Evolutionary conservation across 805 yeast species (phyloP), one percentile per base, ranked within the genome.

Genomic region (Lipomyces mesembrius): DNA sequence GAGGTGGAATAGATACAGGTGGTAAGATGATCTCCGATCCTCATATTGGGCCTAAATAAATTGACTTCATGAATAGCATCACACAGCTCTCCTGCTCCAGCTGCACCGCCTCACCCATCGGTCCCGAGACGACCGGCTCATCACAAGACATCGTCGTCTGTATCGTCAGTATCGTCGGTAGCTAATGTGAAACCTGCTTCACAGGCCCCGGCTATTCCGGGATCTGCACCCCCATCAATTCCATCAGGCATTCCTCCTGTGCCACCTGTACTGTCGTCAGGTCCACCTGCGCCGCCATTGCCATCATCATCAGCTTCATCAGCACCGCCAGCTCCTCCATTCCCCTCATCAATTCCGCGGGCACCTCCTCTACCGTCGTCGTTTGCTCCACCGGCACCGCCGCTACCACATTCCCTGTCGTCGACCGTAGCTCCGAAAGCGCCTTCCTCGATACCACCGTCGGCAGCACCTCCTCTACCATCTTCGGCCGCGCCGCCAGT

Each of bases 1-100:
- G 82, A 49, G 79, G 79, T 17, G 75, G 76, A 2, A 64, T 74
- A 35, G 72, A 70, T 17, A 65, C 74, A 17, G 74, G 75, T 17
- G 74, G 71, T 61, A 67, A 37, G 58, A 49, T n/a, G 35, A 27
- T 60, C 14, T 39, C 22, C 6, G 12, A 14, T 49, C 27, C 20
- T 12, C 9, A 39, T 25, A 20, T 3, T 46, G 29, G 25, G 29
- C n/a, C 39, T 34, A 14, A 25, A 20, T 14, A 54, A 5, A 20
- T 54, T 34, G 32, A 51, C 34, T 12, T 29, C 32, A n/a, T n/a
- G 7, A n/a, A n/a, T 25, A 57, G 61, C 66, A 17, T 14, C 55
- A 32, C 62, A 64, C 17, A 54, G 54, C 35, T n/a, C 64, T 35
- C 17, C 63, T 7, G 56, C 71, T 14, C 17, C 57, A n/a, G 32